A percentile compares a stretch with the other conserved stretches of the same genome.
These are phyloP conservation scores for Diplodia scrobiculata DNA, from an alignment of 2,329 filamentous ascomycete genomes.

Conservation along the genomic window DNA sequence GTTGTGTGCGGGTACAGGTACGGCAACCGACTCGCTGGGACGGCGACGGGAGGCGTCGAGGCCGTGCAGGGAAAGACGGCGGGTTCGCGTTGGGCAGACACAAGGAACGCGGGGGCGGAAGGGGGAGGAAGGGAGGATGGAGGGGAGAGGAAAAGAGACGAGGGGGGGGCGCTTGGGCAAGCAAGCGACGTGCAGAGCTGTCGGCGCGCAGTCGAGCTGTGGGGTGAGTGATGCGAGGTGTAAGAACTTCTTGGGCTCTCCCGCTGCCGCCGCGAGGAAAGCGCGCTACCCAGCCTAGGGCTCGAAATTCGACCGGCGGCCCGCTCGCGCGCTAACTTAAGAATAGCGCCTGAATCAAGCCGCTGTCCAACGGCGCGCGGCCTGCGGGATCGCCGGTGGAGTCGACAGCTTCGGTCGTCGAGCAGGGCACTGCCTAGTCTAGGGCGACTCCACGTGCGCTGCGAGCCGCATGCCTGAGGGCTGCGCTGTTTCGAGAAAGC, in stretches of 20 bases:
- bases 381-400: conserved; percentile 26
- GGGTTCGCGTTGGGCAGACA: conserved; percentile 4
- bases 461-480: conserved; percentile 26
- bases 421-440: conserved; percentile 25
- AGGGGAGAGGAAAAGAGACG: conserved; percentile 32
- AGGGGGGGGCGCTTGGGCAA: conserved; percentile 20
- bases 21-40: conserved; percentile 27
- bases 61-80: conserved; percentile 8
- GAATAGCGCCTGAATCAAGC: conserved; percentile 13
- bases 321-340: conserved; percentile 19
- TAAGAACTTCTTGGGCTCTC: conserved; percentile 24
- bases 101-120: conserved; percentile 37
- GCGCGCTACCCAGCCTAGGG: conserved; percentile 23
- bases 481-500: conserved; percentile 20
- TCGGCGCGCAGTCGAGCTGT: conserved; percentile 28
- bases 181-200: conserved; percentile 28
- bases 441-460: conserved; percentile 16
- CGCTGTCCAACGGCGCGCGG: conserved; percentile 25
- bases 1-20: conserved; percentile 24
- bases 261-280: conserved; percentile 23
- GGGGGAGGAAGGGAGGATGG: conserved; percentile 39
- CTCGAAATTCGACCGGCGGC: conserved; percentile 25
- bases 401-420: not conserved
- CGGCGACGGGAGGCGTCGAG: conserved; percentile 29
- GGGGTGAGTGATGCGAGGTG: conserved; percentile 28